Evolutionary conservation across 2,329 filamentous ascomycete genomes (phyloP).

Genomic region (Cladophialophora yegresii): DNA sequence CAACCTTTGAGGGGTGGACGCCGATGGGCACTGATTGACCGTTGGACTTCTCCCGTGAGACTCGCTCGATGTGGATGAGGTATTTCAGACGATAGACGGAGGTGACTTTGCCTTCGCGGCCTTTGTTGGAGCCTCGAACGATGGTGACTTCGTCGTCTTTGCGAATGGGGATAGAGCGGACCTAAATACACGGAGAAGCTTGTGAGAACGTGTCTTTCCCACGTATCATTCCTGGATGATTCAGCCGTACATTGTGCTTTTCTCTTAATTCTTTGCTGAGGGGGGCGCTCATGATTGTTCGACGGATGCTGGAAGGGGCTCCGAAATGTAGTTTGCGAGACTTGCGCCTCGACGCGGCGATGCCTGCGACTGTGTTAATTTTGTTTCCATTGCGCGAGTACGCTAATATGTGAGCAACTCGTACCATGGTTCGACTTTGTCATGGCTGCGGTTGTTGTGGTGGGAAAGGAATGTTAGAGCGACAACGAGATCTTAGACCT

Average conservation of each 20-base stretch:
- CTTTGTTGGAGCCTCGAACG: slow-evolving; percentile 92
- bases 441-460: slow-evolving; percentile 27
- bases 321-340: slow-evolving; percentile 98
- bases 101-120: slow-evolving; percentile 96
- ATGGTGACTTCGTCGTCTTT: slow-evolving; percentile 96
- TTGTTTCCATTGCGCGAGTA: neutral
- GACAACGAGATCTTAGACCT: slow-evolving; percentile 13
- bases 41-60: slow-evolving; percentile 95
- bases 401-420: neutral
- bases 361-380: slow-evolving; percentile 36
- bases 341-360: slow-evolving; percentile 86
- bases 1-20: slow-evolving; percentile 93
- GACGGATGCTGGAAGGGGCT: slow-evolving; percentile 90
- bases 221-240: neutral
- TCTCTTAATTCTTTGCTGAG: slow-evolving; percentile 96
- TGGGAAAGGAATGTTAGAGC: slow-evolving; percentile 22
- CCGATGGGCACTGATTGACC: slow-evolving; percentile 93
- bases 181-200: slow-evolving; percentile 53
- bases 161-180: slow-evolving; percentile 93
- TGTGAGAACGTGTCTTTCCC: slow-evolving; percentile 5
- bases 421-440: slow-evolving; percentile 32
- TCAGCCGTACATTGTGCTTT: slow-evolving; percentile 87
- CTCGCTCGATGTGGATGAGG: slow-evolving; percentile 93
- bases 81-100: slow-evolving; percentile 99
- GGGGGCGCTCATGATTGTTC: slow-evolving; percentile 94